Evolutionary conservation across 2,329 filamentous ascomycete genomes (phyloP).

Genomic region (Bipolaris zeicola): DNA sequence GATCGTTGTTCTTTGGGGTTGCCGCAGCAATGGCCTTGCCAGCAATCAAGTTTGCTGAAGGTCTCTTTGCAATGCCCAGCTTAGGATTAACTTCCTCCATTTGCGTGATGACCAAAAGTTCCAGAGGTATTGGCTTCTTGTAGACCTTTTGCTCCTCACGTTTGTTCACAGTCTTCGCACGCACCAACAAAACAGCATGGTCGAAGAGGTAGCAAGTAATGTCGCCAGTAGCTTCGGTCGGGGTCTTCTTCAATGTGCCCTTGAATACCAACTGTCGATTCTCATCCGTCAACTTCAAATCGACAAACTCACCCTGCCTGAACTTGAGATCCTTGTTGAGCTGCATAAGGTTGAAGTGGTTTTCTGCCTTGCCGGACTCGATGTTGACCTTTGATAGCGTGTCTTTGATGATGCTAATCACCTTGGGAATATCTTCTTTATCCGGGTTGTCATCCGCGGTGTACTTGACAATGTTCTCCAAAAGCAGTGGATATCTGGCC

Average conservation of each 20-base stretch:
- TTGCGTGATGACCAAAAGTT: conserved; percentile 89
- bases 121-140: conserved; percentile 90
- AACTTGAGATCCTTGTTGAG: conserved; percentile 92
- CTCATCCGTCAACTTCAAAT: conserved; percentile 92
- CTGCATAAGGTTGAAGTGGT: conserved; percentile 92
- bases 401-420: conserved; percentile 83
- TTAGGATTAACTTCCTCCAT: conserved; percentile 95
- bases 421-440: conserved; percentile 89
- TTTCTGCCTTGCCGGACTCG: conserved; percentile 96
- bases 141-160: conserved; percentile 94
- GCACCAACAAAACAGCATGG: conserved; percentile 88
- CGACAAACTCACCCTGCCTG: conserved; percentile 85
- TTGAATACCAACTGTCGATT: conserved; percentile 93
- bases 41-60: conserved; percentile 76
- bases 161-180: conserved; percentile 91
- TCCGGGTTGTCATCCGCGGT: conserved; percentile 89
- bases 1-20: conserved; percentile 42
- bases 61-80: conserved; percentile 78
- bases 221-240: conserved; percentile 79
- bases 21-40: conserved; percentile 56
- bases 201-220: conserved; percentile 97
- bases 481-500: conserved; percentile 87
- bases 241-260: conserved; percentile 88
- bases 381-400: conserved; percentile 87
- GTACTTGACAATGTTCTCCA: conserved; percentile 91